These are phyloP conservation scores for Cyclocybe aegerita DNA, from an alignment of 768 basidiomycete species.

Conservation along the genomic window DNA sequence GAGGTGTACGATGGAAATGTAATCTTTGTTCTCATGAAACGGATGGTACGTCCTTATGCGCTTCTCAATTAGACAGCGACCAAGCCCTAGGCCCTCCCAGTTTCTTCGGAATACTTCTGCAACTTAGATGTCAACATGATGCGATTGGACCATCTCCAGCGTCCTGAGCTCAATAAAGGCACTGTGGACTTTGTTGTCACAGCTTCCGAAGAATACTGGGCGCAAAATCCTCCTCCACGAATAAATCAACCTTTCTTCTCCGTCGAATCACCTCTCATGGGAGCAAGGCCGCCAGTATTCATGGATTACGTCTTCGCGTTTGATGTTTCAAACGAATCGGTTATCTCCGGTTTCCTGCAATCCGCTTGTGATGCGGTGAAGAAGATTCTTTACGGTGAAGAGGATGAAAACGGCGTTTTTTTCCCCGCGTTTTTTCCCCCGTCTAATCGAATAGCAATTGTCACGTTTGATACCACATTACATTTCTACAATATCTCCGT, in stretches of 20 bases:
- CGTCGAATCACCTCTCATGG: constrained; percentile 43
- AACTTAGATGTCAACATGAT: constrained; percentile 76
- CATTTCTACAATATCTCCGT: constrained; percentile 92
- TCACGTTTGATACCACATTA: constrained; percentile 78
- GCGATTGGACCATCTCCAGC: constrained; percentile 75
- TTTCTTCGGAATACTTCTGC: constrained; percentile 79
- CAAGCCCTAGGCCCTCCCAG: constrained; percentile 35
- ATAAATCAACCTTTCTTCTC: constrained; percentile 55
- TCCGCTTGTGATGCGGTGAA: constrained; percentile 65
- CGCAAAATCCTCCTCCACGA: constrained; percentile 59
- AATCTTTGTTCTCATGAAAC: constrained; percentile 86
- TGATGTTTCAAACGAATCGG: constrained; percentile 75
- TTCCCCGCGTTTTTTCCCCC: constrained; percentile 40
- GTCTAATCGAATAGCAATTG: constrained; percentile 66
- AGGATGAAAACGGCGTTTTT: constrained; percentile 23
- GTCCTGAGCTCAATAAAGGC: constrained; percentile 87
- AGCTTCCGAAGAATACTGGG: constrained; percentile 72
- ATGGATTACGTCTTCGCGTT: constrained; percentile 84
- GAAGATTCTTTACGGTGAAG: constrained; percentile 61
- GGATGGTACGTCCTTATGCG: constrained; percentile 57
- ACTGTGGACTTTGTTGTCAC: constrained; percentile 89
- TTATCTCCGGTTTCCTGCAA: constrained; percentile 66
- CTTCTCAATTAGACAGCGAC: constrained; percentile 6
- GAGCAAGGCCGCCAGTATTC: constrained; percentile 55
- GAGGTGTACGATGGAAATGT: constrained; percentile 87